Base-by-base conservation (phyloP, 2,329 filamentous ascomycete species). In the Verticillium isaacii region DNA sequence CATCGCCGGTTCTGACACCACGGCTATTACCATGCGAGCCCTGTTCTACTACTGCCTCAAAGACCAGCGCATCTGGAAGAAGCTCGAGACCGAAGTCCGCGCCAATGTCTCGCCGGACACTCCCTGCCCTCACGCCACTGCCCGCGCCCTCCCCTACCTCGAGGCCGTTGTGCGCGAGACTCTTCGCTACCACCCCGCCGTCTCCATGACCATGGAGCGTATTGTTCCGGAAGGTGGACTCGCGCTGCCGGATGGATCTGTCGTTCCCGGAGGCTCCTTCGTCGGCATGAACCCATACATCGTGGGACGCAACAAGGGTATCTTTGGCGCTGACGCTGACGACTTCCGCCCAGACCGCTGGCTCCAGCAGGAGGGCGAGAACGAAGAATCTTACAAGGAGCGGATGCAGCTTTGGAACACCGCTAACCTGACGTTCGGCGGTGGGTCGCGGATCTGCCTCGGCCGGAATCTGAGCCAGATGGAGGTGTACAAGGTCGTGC, bases 151-250 rank as follows among this genome's bases (percentile, higher is more conserved):
- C 12, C 73, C 71, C 19, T 81, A 84, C 66, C 76, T 86, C 11
- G 74, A 80, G 54, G 82, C 82, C 3, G 78, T 82, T 2, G 74
- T 86, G 23, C 79, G 78, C 23, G 85, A 87, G 68, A 75, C 78
- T 0, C 70, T 80, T 64, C 77, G 83, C 3, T 69, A 83, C 12
- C 80, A 83, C 64, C 81, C 83, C 1, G 75, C 74, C 2, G 73
- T 84, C 2, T 77, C 74, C 11, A 75, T 83, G 65, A 68, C 77
- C 4, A 73, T 85, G 17, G 80, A 85, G 67, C 80, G 84, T 1
- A 68, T 80, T 19, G 82, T 84, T 0, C 82, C 82, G 1, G 55
- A 66, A 0, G 69, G 66, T 5, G 78, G 80, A 0, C 66, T 77
- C 7, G 68, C 64, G 0, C 71, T 79, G 3, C 72, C 74, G 1